Conservation (phyloP, 805 yeast genomes). For the Nakazawaea siamensis region DNA sequence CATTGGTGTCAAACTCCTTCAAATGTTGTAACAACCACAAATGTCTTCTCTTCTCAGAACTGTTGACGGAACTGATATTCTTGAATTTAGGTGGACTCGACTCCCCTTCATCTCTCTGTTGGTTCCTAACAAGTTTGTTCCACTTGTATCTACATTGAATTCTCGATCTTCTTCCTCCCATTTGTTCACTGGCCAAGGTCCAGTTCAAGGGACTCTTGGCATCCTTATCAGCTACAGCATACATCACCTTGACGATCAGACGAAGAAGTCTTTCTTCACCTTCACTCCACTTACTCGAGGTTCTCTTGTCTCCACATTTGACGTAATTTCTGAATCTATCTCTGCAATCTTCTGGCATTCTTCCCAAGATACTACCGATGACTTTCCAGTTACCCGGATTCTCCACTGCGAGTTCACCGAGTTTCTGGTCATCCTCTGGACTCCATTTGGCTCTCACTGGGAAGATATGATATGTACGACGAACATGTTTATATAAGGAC, state of each 20-base stretch:
- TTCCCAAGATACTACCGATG: conserved; percentile 69
- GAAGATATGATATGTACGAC: conserved; percentile 83
- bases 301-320: conserved; percentile 77
- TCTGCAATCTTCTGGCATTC: conserved; percentile 98
- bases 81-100: not conserved
- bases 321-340: conserved; percentile 95
- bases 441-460: conserved; percentile 89
- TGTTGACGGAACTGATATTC: not conserved
- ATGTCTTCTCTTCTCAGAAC: conserved; percentile 1
- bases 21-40: conserved; percentile 9
- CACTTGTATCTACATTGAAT: conserved; percentile 95
- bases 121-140: conserved; percentile 66
- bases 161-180: conserved; percentile 84
- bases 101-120: not conserved
- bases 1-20: conserved; percentile 4
- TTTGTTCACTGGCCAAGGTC: conserved; percentile 83
- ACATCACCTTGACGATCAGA: conserved; percentile 42
- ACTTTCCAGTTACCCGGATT: conserved; percentile 83
- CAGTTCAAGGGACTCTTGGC: conserved; percentile 51
- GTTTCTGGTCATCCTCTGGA: conserved; percentile 63
- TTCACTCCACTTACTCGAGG: conserved; percentile 69
- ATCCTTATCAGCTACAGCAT: conserved; percentile 12
- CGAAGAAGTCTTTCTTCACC: conserved; percentile 62
- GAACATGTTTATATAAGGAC: conserved; percentile 84
- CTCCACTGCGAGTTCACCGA: conserved; percentile 54